Conservation (phyloP, 495 filamentous ascomycete genomes). For the Podospora tetraspora region DNA sequence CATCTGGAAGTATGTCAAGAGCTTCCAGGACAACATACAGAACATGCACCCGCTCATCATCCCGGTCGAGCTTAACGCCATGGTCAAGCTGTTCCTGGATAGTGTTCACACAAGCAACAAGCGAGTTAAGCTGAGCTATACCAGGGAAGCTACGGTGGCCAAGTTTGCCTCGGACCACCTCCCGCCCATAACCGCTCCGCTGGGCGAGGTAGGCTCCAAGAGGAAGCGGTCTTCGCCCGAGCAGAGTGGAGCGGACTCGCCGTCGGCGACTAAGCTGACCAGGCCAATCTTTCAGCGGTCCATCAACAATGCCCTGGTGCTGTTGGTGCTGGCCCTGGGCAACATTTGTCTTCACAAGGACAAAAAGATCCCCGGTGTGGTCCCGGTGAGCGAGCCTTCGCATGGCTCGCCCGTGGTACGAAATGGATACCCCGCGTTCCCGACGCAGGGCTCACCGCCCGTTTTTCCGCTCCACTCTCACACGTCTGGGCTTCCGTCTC, state of each 20-base stretch:
- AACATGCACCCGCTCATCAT: conserved; percentile 83
- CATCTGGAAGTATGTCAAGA: conserved; percentile 57
- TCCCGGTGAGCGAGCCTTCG: conserved; percentile 41
- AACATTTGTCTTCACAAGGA: conserved; percentile 67
- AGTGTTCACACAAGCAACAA: conserved; percentile 28
- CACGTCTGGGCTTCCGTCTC: conserved; percentile 40
- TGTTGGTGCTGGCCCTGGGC: conserved; percentile 80
- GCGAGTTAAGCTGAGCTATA: conserved; percentile 11
- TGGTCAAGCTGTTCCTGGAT: conserved; percentile 47
- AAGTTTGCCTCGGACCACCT: conserved; percentile 22
- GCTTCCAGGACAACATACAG: conserved; percentile 76
- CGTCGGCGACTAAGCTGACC: conserved; percentile 32
- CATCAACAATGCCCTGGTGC: conserved; percentile 68
- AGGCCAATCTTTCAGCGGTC: conserved; percentile 49
- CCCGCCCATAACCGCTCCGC: conserved; percentile 17
- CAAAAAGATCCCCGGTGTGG: conserved; percentile 55
- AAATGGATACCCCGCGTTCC: conserved; percentile 37
- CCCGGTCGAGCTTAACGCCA: conserved; percentile 42
- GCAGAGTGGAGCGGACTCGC: conserved; percentile 30
- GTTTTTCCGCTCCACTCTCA: conserved; percentile 31
- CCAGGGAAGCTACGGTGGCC: conserved; percentile 13
- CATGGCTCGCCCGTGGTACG: conserved; percentile 42
- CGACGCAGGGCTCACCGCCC: conserved; percentile 45
- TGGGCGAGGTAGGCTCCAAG: conserved; percentile 45
- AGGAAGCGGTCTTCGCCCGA: conserved; percentile 50